Evolutionary conservation across 495 filamentous ascomycete species (phyloP), one percentile per base, ranked within the genome.

Genomic region (Penicillium paradoxum): DNA sequence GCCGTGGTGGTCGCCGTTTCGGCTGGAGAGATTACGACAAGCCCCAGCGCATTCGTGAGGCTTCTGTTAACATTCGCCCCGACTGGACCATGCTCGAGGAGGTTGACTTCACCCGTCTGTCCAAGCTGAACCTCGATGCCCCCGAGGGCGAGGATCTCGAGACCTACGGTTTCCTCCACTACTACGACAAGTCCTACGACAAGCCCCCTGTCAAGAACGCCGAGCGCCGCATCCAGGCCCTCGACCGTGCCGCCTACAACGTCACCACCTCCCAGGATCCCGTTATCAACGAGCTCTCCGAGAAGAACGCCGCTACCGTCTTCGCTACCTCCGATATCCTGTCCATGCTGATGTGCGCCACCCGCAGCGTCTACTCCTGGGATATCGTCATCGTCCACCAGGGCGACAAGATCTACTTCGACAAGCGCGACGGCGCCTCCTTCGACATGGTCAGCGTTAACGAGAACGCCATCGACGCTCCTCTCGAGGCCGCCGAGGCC

Each of bases 1-100:
- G 78, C 59, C 66, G 74, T 32, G 73, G 81, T 56, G 89, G 89
- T 30, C 84, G 93, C 55, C 82, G 95, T 41, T 97, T 96, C 65
- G 95, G 93, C 65, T 97, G 93, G 91, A 96, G 92, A 71, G 93
- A 98, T 67, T 96, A 90, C 66, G 93, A 98, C 74, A 98, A 97
- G 83, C 93, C 93, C 32, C 84, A 93, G 73, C 85, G 93, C 58
- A 97, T 92, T 63, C 89, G 93, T 50, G 93, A 98, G 76, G 84
- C 92, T 7, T 95, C 89, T 27, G 87, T 98, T 66, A 90, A 88
- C 68, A 88, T 97, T 69, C 91, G 91, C 70, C 79, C 91, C 15
- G 91, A 96, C 62, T 98, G 93, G 93, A 81, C 83, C 61, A 83
- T 98, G 76, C 76, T 97, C 38, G 95, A 98, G 74, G 95, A 98